phyloP scores from a whole-genome alignment of 2,329 filamentous ascomycete species.

The Aspergillus neotritici region DNA sequence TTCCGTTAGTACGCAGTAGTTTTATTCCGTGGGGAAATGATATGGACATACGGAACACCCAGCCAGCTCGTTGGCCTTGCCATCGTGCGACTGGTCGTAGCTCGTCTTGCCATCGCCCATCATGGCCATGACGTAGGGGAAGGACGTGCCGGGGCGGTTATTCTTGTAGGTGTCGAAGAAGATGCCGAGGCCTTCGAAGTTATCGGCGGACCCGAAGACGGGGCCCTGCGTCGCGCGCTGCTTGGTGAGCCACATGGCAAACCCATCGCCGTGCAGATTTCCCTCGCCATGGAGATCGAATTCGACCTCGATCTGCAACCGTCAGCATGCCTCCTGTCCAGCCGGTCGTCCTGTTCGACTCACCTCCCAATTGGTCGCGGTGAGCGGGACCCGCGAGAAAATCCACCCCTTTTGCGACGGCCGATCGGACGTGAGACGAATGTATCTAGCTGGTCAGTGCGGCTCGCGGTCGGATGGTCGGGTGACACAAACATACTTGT shows the following conservation, averaged over 20 bases:
- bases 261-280: constrained; percentile 88
- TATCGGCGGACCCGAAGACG: constrained; percentile 83
- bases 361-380: constrained; percentile 95
- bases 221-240: constrained; percentile 72
- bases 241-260: constrained; percentile 97
- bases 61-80: constrained; percentile 85
- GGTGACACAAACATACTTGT: constrained; percentile 43
- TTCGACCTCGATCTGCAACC: constrained; percentile 72
- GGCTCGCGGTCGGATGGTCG: neutral
- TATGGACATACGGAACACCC: constrained; percentile 68
- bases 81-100: constrained; percentile 92
- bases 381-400: constrained; percentile 88
- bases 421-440: constrained; percentile 84
- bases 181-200: constrained; percentile 88
- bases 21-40: no score
- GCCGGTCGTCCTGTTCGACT: constrained; percentile 6
- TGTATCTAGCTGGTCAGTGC: constrained; percentile 58
- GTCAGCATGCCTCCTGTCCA: constrained; percentile 3
- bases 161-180: constrained; percentile 99
- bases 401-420: constrained; percentile 89
- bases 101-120: constrained; percentile 79
- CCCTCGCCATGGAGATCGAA: constrained; percentile 89
- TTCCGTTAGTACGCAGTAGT: neutral
- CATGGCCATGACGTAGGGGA: constrained; percentile 99
- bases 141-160: constrained; percentile 89